Evolutionary conservation across 768 basidiomycete species (phyloP).

Genomic region (Nevesoporus exiguus): DNA sequence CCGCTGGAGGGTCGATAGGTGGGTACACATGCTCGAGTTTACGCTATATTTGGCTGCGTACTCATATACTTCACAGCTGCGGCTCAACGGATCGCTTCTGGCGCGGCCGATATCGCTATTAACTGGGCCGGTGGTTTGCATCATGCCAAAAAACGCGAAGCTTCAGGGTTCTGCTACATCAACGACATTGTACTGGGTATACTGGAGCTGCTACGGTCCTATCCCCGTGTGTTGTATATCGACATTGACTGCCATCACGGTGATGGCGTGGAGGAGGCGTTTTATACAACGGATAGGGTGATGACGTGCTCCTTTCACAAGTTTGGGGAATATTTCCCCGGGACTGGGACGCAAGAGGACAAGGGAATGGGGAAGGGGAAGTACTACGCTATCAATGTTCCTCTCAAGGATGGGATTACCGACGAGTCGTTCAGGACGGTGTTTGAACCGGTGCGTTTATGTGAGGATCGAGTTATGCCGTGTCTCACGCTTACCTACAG

Average conservation of each 20-base stretch:
- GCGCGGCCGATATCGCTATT: slow-evolving; percentile 78
- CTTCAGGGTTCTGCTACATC: slow-evolving; percentile 98
- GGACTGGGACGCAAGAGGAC: slow-evolving; percentile 81
- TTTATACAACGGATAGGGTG: slow-evolving; percentile 95
- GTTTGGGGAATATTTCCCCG: slow-evolving; percentile 82
- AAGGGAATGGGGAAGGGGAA: slow-evolving; percentile 79
- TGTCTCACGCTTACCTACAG: slow-evolving; percentile 35
- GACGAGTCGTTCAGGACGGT: slow-evolving; percentile 84
- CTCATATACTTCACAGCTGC: slow-evolving; percentile 49
- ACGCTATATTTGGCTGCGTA: not conserved
- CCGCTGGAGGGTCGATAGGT: slow-evolving; percentile 94
- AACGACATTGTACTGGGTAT: slow-evolving; percentile 97
- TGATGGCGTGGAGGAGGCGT: slow-evolving; percentile 98
- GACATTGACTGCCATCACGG: slow-evolving; percentile 99
- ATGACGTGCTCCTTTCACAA: slow-evolving; percentile 98
- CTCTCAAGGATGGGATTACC: slow-evolving; percentile 89
- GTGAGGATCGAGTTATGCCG: not conserved
- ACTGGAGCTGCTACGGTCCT: slow-evolving; percentile 83
- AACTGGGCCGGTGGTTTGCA: slow-evolving; percentile 99
- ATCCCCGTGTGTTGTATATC: slow-evolving; percentile 89
- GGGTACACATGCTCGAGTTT: slow-evolving; percentile 20
- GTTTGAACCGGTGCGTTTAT: slow-evolving; percentile 81
- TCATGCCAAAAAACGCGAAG: slow-evolving; percentile 99
- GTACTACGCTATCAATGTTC: slow-evolving; percentile 90
- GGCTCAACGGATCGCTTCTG: slow-evolving; percentile 74